A percentile compares a stretch with the other conserved stretches of the same genome.
phyloP scores from a whole-genome alignment of 352 stramenopile species.

The Phytophthora rubi region DNA sequence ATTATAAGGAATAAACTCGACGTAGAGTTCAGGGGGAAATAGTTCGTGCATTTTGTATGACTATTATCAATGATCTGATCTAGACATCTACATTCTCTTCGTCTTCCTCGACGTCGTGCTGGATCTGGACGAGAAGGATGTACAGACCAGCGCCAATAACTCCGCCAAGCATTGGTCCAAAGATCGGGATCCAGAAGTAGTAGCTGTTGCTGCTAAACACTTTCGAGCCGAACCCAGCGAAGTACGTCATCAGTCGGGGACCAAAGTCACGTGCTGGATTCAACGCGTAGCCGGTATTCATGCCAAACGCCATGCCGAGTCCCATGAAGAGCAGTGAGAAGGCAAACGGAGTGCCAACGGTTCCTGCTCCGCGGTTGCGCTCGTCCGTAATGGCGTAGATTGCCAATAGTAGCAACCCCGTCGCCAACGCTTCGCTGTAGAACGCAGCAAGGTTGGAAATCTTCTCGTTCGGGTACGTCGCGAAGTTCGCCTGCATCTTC shows the following conservation, averaged over 20 bases:
- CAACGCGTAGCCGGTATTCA: constrained; percentile 48
- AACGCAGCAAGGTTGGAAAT: constrained; percentile 57
- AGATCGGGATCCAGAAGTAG: constrained; percentile 73
- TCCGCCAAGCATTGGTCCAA: constrained; percentile 51
- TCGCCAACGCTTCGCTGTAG: constrained; percentile 60
- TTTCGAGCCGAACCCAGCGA: constrained; percentile 56
- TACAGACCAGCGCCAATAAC: constrained; percentile 53
- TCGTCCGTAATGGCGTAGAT: constrained; percentile 65
- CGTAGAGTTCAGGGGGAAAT: too few species aligned
- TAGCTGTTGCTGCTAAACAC: constrained; percentile 55
- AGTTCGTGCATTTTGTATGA: neutral
- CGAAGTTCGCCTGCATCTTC: constrained; percentile 48
- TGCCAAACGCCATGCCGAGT: constrained; percentile 65
- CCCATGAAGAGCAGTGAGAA: constrained; percentile 61
- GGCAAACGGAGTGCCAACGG: constrained; percentile 43
- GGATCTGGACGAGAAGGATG: constrained; percentile 56
- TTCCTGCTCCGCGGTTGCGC: constrained; percentile 47
- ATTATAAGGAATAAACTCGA: too few species aligned
- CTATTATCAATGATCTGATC: neutral
- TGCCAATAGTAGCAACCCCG: constrained; percentile 50
- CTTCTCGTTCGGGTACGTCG: constrained; percentile 49
- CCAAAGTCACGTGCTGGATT: constrained; percentile 59
- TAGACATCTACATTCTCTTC: constrained; percentile 18
- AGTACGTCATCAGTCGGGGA: constrained; percentile 48
- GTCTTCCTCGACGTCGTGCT: constrained; percentile 45